phyloP scores from a whole-genome alignment of 495 filamentous ascomycete species.

The Aspergillus avenaceus region DNA sequence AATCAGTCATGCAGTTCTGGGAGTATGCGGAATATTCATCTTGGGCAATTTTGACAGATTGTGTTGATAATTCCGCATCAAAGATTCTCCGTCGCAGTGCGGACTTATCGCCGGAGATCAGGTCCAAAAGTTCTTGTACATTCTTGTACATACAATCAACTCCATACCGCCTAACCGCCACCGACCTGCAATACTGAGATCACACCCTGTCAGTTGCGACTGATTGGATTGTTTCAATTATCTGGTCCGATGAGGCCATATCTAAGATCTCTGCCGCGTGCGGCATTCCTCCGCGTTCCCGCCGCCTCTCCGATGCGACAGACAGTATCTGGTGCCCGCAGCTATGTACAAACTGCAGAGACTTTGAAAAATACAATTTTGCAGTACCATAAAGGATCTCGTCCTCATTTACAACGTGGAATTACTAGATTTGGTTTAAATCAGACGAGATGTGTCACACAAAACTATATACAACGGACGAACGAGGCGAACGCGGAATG shows the following conservation, averaged over 20 bases:
- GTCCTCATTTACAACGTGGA: constrained; percentile 9
- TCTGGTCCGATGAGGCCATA: constrained; percentile 27
- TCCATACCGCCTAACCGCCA: no score
- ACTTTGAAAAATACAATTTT: constrained; percentile 12
- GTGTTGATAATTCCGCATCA: constrained; percentile 21
- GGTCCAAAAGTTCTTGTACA: background rate
- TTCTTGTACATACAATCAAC: no score
- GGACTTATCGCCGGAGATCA: constrained; percentile 15
- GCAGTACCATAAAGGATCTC: constrained; percentile 9
- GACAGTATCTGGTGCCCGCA: constrained; percentile 20
- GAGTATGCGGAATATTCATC: no score
- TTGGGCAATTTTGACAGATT: background rate
- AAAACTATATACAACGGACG: constrained; percentile 46
- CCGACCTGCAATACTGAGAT: no score
- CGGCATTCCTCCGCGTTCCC: constrained; percentile 20
- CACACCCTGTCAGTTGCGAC: background rate
- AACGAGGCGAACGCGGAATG: constrained; percentile 54
- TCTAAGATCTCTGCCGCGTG: constrained; percentile 19
- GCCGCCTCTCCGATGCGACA: constrained; percentile 5
- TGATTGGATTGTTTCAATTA: constrained; percentile 3
- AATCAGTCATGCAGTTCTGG: no score
- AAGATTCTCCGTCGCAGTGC: constrained; percentile 19
- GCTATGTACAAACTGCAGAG: constrained; percentile 23
- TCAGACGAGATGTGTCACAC: constrained; percentile 46
- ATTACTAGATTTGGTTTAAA: background rate